A percentile compares a stretch with the other conserved stretches of the same genome.
Evolutionary conservation across 2,329 filamentous ascomycete genomes (phyloP).

Genomic region (Stachybotrys chartarum): DNA sequence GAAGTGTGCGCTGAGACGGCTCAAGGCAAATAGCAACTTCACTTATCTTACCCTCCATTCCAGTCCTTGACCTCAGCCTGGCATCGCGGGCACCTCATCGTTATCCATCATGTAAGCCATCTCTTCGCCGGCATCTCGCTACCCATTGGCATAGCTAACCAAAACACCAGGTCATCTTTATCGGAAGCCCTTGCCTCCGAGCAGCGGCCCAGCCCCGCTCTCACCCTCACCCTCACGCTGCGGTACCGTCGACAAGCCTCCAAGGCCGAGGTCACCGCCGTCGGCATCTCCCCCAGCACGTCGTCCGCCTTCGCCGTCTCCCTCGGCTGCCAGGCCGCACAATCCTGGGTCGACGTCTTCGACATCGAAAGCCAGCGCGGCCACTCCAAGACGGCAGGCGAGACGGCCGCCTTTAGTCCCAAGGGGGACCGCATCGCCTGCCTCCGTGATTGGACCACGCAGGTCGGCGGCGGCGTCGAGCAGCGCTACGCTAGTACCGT

Average conservation of each 20-base stretch:
- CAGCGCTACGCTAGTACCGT: slow-evolving; percentile 21
- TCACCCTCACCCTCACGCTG: slow-evolving; percentile 13
- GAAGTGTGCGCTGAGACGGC: background rate
- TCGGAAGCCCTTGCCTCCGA: background rate
- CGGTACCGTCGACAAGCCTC: slow-evolving; percentile 19
- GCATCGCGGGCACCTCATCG: background rate
- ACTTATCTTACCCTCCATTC: background rate
- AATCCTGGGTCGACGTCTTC: slow-evolving; percentile 30
- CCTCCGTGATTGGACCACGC: slow-evolving; percentile 21
- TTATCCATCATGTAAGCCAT: too few species aligned
- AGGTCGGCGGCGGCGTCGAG: slow-evolving; percentile 19
- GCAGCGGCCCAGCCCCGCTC: background rate
- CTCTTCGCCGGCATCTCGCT: too few species aligned
- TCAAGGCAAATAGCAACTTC: background rate
- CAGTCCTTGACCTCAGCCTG: background rate
- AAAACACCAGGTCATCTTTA: background rate
- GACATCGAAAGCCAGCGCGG: slow-evolving; percentile 16
- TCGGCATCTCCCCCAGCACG: slow-evolving; percentile 19
- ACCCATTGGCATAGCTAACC: background rate
- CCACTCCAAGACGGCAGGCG: slow-evolving; percentile 22
- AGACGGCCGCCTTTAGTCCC: slow-evolving; percentile 20
- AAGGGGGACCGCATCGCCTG: slow-evolving; percentile 16
- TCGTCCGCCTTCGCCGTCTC: slow-evolving; percentile 21
- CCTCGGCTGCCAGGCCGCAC: slow-evolving; percentile 17
- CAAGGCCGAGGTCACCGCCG: slow-evolving; percentile 22